Conservation (phyloP, 768 basidiomycete species). For the Agaricus blazei region DNA sequence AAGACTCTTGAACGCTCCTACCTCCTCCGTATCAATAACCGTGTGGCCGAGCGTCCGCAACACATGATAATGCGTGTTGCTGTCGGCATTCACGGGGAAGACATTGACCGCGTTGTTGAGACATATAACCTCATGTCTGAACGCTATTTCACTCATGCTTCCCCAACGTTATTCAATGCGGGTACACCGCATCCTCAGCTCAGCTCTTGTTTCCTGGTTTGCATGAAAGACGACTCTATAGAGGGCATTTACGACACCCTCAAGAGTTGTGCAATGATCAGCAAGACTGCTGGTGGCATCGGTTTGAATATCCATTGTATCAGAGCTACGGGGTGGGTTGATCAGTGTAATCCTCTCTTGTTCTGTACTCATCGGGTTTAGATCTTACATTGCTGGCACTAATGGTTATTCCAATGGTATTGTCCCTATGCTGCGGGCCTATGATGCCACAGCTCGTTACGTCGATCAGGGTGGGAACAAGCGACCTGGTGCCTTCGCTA, state of each 20-base stretch:
- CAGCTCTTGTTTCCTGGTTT: slow-evolving; percentile 94
- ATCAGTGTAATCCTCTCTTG: neutral
- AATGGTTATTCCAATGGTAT: slow-evolving; percentile 99
- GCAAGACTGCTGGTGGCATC: slow-evolving; percentile 98
- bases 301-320: slow-evolving; percentile 96
- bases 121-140: slow-evolving; percentile 97
- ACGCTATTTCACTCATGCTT: slow-evolving; percentile 97
- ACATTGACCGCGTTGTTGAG: slow-evolving; percentile 85
- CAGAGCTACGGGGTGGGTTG: slow-evolving; percentile 78
- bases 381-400: slow-evolving; percentile 98
- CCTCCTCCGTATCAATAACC: slow-evolving; percentile 88
- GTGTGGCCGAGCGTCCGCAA: slow-evolving; percentile 95
- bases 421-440: slow-evolving; percentile 97
- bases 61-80: slow-evolving; percentile 99
- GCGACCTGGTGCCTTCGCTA: slow-evolving; percentile 96
- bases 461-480: slow-evolving; percentile 99
- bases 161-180: slow-evolving; percentile 96
- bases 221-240: slow-evolving; percentile 98
- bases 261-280: slow-evolving; percentile 98
- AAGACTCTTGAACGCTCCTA: slow-evolving; percentile 99
- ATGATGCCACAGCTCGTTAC: slow-evolving; percentile 96
- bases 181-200: slow-evolving; percentile 95
- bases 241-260: slow-evolving; percentile 99
- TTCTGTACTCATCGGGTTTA: slow-evolving; percentile 18
- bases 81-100: slow-evolving; percentile 89